Percentiles rank a stretch among this genome's conserved stretches.
Conservation (phyloP, 306 rosid species). For the Herpetospermum pedunculosum region DNA sequence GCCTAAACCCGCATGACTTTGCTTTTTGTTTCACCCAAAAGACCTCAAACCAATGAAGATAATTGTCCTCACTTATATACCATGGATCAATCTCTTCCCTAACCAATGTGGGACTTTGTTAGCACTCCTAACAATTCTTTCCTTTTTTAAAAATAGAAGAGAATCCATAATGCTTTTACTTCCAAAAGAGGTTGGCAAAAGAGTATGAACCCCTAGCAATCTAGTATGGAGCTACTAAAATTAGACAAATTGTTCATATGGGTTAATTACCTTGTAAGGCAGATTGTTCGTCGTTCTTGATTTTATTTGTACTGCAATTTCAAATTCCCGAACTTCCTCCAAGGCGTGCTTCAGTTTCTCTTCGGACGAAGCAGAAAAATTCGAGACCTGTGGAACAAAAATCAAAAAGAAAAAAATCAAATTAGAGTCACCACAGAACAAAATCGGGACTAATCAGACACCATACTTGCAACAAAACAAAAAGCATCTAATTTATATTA, state of each 20-base stretch:
- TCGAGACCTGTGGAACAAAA: slow-evolving; percentile 40
- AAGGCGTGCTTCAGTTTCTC: slow-evolving; percentile 24
- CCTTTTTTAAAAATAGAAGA: too few species aligned
- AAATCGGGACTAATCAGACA: not conserved
- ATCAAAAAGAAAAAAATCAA: not conserved
- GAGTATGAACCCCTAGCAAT: too few species aligned
- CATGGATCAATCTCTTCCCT: too few species aligned
- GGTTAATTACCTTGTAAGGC: slow-evolving; percentile 39
- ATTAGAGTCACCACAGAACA: not conserved
- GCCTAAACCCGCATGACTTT: too few species aligned
- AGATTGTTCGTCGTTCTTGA: slow-evolving; percentile 15
- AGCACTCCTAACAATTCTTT: too few species aligned
- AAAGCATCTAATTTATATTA: too few species aligned
- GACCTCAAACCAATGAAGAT: too few species aligned
- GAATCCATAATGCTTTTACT: too few species aligned
- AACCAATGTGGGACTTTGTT: too few species aligned
- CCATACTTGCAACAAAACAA: not conserved
- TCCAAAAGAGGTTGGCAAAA: too few species aligned
- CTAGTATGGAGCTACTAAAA: not conserved
- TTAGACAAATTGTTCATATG: not conserved
- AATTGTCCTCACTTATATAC: too few species aligned
- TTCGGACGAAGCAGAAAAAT: slow-evolving; percentile 45
- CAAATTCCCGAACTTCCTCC: slow-evolving; percentile 14
- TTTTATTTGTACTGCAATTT: slow-evolving; percentile 27
- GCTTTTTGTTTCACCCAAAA: too few species aligned